Evolutionary conservation across 2,329 filamentous ascomycete species (phyloP).

Genomic region (Camillea tinctor): DNA sequence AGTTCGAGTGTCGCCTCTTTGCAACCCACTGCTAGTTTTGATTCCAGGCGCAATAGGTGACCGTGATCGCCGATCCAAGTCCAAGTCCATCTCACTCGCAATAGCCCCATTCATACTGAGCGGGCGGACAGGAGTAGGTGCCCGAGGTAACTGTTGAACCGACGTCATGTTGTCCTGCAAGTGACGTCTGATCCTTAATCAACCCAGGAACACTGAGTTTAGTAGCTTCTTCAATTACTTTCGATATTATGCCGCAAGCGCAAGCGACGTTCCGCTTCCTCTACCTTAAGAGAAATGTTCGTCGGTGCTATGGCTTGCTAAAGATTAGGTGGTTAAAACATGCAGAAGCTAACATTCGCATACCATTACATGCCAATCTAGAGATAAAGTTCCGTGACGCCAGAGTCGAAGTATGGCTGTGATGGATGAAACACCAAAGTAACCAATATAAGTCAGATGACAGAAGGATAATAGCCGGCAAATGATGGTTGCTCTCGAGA

Average conservation of each 20-base stretch:
- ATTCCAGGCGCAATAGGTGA: conserved; percentile 32
- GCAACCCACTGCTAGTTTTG: conserved; percentile 45
- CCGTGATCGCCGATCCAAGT: conserved; percentile 22
- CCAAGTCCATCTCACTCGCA: conserved; percentile 23
- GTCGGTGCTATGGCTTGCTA: background rate
- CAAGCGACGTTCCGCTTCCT: background rate
- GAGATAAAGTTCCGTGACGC: background rate
- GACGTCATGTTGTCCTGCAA: conserved; percentile 34
- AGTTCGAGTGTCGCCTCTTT: conserved; percentile 55
- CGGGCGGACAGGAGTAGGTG: conserved; percentile 49
- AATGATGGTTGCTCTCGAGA: background rate
- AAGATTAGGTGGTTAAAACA: too few species aligned
- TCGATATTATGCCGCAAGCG: background rate
- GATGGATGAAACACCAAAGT: background rate
- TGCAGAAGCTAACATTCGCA: background rate
- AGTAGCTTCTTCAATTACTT: background rate
- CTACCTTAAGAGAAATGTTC: background rate
- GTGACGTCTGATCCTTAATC: conserved; percentile 7
- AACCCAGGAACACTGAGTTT: background rate
- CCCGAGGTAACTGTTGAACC: conserved; percentile 48
- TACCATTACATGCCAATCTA: background rate
- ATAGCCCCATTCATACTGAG: conserved; percentile 33
- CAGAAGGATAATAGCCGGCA: background rate
- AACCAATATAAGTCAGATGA: background rate
- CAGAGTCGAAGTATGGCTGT: background rate